A percentile compares a stretch with the other conserved stretches of the same genome.
Evolutionary conservation across 306 rosid genomes (phyloP).

Genomic region (Casuarina cunninghamiana): DNA sequence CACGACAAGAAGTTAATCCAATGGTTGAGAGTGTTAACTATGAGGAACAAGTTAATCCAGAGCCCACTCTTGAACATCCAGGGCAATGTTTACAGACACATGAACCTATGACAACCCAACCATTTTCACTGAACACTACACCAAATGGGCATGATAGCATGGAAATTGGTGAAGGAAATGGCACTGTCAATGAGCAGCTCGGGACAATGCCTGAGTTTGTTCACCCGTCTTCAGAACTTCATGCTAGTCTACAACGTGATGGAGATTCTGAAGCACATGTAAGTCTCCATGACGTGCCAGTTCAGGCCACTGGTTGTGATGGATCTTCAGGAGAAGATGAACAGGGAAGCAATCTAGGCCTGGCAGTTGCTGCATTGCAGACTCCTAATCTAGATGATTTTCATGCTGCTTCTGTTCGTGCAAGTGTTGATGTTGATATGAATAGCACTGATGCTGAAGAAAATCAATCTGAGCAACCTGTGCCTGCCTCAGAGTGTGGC

Average conservation of each 20-base stretch:
- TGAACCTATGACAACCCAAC: slow-evolving; percentile 72
- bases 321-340: slow-evolving; percentile 52
- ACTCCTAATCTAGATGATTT: slow-evolving; percentile 46
- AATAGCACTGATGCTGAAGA: slow-evolving; percentile 57
- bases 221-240: slow-evolving; percentile 33
- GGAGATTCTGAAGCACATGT: slow-evolving; percentile 43
- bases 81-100: slow-evolving; percentile 47
- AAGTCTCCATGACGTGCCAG: slow-evolving; percentile 43
- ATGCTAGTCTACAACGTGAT: slow-evolving; percentile 46
- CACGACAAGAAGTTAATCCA: slow-evolving; percentile 41
- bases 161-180: slow-evolving; percentile 59
- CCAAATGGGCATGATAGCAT: slow-evolving; percentile 56
- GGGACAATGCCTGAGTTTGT: slow-evolving; percentile 42
- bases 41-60: slow-evolving; percentile 58
- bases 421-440: slow-evolving; percentile 78
- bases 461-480: slow-evolving; percentile 50
- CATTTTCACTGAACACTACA: slow-evolving; percentile 50
- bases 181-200: slow-evolving; percentile 44
- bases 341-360: slow-evolving; percentile 42
- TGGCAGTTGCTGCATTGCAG: slow-evolving; percentile 44
- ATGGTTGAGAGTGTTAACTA: slow-evolving; percentile 42
- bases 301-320: slow-evolving; percentile 50
- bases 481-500: slow-evolving; percentile 45
- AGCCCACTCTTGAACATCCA: slow-evolving; percentile 46
- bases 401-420: slow-evolving; percentile 47